Conservation (phyloP, 441 rosid species). For the Metrosideros polymorpha region DNA sequence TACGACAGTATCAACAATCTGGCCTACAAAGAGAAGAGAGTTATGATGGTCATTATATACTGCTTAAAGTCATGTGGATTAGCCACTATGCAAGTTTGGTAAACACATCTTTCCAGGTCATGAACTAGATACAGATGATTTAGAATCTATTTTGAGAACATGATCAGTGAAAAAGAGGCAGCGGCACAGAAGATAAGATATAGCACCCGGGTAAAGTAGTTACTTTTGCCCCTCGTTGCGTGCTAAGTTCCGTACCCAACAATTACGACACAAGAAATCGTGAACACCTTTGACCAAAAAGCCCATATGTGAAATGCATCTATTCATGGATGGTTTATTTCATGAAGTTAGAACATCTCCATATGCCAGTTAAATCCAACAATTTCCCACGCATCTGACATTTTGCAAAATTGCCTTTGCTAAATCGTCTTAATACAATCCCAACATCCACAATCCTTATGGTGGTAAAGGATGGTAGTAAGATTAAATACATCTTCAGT, state of each 20-base stretch:
- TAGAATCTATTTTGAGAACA: not conserved
- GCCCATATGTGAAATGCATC: not conserved
- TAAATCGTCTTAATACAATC: not conserved
- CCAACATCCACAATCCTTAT: not conserved
- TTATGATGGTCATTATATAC: not conserved
- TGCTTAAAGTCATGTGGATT: not conserved
- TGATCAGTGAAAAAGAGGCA: not conserved
- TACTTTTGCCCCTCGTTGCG: not conserved
- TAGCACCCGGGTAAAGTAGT: not conserved
- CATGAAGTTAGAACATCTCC: not conserved
- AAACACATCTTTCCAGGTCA: not conserved
- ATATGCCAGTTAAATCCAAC: not conserved
- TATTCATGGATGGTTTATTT: not conserved
- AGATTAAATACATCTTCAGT: not conserved
- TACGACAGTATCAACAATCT: constrained; percentile 63
- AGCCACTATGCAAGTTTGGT: not conserved
- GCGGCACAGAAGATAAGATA: not conserved
- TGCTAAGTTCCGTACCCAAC: not conserved
- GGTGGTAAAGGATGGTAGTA: not conserved
- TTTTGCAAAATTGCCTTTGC: not conserved
- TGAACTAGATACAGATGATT: not conserved
- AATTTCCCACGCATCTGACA: not conserved
- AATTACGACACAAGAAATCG: not conserved
- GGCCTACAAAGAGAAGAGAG: constrained; percentile 26
- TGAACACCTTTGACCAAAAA: not conserved